These are phyloP conservation scores for Oemleria cerasiformis DNA, from an alignment of 306 rosid genomes.

Conservation along the genomic window DNA sequence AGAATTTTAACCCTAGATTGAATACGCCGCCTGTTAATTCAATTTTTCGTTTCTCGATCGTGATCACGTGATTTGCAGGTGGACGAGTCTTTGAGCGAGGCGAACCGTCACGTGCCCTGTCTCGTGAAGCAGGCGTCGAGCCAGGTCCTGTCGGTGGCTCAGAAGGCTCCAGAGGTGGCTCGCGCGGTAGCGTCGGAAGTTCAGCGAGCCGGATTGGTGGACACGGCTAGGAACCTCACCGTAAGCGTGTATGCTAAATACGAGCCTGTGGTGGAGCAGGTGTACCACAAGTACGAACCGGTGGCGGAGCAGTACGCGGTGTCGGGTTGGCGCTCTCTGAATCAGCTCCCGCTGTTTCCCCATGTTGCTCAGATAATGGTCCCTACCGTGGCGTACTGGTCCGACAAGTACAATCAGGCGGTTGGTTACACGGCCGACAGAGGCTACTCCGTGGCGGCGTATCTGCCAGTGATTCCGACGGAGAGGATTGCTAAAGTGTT, in stretches of 20 bases:
- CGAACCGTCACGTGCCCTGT: constrained; percentile 35
- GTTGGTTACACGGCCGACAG: constrained; percentile 29
- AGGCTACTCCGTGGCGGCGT: constrained; percentile 22
- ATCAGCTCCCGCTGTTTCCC: constrained; percentile 41
- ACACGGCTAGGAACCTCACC: constrained; percentile 24
- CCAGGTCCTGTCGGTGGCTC: constrained; percentile 20
- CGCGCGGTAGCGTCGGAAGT: constrained; percentile 24
- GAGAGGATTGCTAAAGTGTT: constrained; percentile 39
- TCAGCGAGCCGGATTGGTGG: constrained; percentile 36
- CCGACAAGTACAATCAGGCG: constrained; percentile 36
- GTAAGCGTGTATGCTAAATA: constrained; percentile 25
- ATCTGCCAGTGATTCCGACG: constrained; percentile 43
- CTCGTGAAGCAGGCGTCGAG: constrained; percentile 34
- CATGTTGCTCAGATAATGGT: constrained; percentile 36
- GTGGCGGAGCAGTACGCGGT: constrained; percentile 43
- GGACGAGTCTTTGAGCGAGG: constrained; percentile 33
- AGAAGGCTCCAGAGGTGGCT: too few relatives aligned
- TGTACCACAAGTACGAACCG: constrained; percentile 40
- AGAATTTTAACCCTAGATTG: background rate
- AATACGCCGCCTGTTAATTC: background rate
- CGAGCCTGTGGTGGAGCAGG: constrained; percentile 37
- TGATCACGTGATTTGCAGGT: constrained; percentile 27
- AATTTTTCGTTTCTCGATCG: background rate
- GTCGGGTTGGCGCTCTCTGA: constrained; percentile 44
- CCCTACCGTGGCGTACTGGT: constrained; percentile 45